Conservation (phyloP, 2,329 filamentous ascomycete genomes). For the Verticillium longisporum region DNA sequence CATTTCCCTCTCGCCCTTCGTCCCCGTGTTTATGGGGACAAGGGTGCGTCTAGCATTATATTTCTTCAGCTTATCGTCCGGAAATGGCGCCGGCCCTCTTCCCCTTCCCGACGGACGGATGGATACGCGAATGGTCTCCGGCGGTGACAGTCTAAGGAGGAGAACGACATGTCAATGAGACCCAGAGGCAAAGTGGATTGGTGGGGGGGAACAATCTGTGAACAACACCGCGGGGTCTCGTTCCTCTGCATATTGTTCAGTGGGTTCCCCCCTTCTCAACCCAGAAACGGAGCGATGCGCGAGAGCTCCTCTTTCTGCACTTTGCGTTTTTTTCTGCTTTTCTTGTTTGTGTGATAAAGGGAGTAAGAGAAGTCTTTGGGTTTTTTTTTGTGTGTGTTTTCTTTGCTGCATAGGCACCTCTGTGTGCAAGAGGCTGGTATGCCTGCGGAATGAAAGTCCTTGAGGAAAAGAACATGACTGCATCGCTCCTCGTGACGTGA, state of each 20-base stretch:
- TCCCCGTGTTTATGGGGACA: neutral
- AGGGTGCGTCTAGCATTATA: neutral
- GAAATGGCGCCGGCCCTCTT: neutral
- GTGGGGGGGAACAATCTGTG: too few relatives aligned
- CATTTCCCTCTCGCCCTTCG: neutral
- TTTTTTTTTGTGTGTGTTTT: too few relatives aligned
- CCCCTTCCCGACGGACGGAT: neutral
- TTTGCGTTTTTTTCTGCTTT: neutral
- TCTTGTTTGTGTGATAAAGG: neutral
- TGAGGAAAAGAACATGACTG: too few relatives aligned
- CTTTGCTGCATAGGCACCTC: neutral
- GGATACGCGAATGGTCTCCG: neutral
- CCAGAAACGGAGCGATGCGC: neutral
- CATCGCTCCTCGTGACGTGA: too few relatives aligned
- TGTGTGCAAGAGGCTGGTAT: neutral
- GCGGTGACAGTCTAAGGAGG: neutral
- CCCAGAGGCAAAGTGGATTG: too few relatives aligned
- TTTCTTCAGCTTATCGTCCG: neutral
- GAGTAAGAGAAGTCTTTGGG: neutral
- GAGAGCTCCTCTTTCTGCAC: neutral
- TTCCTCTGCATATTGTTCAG: too few relatives aligned
- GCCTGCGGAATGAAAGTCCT: neutral
- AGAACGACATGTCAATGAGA: too few relatives aligned
- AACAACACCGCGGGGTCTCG: too few relatives aligned
- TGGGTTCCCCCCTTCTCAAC: too few relatives aligned